Evolutionary conservation across 2,329 filamentous ascomycete genomes (phyloP).

Genomic region (Talaromyces sp.): DNA sequence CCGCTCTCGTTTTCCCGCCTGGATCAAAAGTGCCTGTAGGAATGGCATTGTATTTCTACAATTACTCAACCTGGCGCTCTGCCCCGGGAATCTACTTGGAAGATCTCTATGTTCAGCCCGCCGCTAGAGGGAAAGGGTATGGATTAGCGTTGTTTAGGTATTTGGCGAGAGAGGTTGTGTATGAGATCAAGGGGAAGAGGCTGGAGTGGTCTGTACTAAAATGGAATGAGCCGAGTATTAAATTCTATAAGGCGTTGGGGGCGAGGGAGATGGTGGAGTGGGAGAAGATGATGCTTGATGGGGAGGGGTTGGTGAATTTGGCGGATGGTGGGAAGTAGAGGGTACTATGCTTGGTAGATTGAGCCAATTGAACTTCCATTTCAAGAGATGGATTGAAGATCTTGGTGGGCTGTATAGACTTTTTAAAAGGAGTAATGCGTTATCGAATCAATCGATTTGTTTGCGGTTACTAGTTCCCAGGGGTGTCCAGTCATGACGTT

Average conservation of each 20-base stretch:
- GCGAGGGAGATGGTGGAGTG: slow-evolving; percentile 45
- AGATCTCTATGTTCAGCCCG: slow-evolving; percentile 75
- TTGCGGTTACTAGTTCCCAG: no score
- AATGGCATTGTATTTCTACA: slow-evolving; percentile 91
- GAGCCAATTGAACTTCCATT: no score
- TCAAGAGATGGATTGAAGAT: no score
- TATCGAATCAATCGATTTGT: no score
- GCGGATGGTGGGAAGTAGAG: slow-evolving; percentile 19
- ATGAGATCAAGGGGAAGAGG: slow-evolving; percentile 62
- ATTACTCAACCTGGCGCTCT: slow-evolving; percentile 91
- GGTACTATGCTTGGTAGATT: no score
- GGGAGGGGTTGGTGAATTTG: slow-evolving; percentile 39
- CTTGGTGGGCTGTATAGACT: no score
- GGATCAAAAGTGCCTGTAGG: slow-evolving; percentile 50
- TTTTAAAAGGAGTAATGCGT: no score
- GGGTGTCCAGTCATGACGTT: no score
- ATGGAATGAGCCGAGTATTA: slow-evolving; percentile 86
- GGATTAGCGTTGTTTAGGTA: slow-evolving; percentile 69
- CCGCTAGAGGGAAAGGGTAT: slow-evolving; percentile 69
- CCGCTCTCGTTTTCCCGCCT: slow-evolving; percentile 60
- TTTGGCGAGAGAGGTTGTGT: slow-evolving; percentile 70
- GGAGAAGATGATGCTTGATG: slow-evolving; percentile 48
- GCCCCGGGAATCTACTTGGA: slow-evolving; percentile 86
- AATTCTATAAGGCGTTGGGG: slow-evolving; percentile 63
- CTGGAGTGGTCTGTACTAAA: slow-evolving; percentile 89